Evolutionary conservation across 352 stramenopile species (phyloP), one percentile per base, ranked within the genome.

Genomic region (Paralagenidium karlingii): DNA sequence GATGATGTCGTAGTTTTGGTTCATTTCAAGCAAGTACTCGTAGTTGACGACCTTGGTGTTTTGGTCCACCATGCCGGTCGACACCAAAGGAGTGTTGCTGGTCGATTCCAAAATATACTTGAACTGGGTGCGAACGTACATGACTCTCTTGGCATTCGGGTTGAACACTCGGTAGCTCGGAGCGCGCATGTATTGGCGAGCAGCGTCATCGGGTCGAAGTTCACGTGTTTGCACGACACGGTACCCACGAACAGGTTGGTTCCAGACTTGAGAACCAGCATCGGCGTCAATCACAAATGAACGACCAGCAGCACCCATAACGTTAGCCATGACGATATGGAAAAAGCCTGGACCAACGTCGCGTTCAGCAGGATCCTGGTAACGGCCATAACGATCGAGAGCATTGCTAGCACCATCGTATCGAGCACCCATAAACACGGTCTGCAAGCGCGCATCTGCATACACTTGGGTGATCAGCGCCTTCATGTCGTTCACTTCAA

Each of bases 11-110:
- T 36, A 16, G 16, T 49, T 48, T n/a, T 55, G 56, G 47, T 87
- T 60, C 24, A 69, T 67, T 51, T 86, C 73, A 8, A 85, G 57
- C 8, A 80, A 25, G 45, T 84, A 84, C 40, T 81, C 52, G 55
- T 84, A 84, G 46, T 80, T 59, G n/a, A 53, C 64, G 26, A 40
- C 58, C 20, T 55, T 63, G 18, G 63, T 81, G 49, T 60, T 68
- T 32, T 56, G 51, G 40, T 84, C 57, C 12, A 70, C 60, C 11
- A 47, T 38, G 3, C 51, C 49, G 1, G 66, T 78, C 1, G 55
- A 50, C 5, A 81, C 66, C 0, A 84, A 60, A 8, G 63, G 61
- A 3, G 61, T 66, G 33, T 82, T 63, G 12, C 64, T 56, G 12
- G 52, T 57, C 2, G 68, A 53, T 50, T 82, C 68, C 21, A 74